Percentiles rank a stretch among this genome's conserved stretches.
phyloP scores from a whole-genome alignment of 2,329 filamentous ascomycete genomes.

The Chaetomium sp. region DNA sequence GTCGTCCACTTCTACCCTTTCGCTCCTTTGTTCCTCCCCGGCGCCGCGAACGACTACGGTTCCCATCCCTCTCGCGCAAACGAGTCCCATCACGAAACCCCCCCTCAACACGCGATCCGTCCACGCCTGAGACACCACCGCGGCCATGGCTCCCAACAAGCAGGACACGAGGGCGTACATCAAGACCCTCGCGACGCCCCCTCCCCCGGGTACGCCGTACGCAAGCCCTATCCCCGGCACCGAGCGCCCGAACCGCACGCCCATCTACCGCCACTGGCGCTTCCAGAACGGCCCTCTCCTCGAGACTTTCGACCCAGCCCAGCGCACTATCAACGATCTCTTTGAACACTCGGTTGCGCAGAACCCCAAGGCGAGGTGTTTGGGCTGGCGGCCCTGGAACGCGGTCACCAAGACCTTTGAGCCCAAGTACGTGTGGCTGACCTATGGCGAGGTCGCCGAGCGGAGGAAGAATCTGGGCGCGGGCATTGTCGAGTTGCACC shows the following conservation, averaged over 20 bases:
- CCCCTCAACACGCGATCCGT: neutral
- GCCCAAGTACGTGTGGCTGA: conserved; percentile 74
- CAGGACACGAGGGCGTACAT: conserved; percentile 36
- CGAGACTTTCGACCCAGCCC: conserved; percentile 62
- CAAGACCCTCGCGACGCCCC: conserved; percentile 52
- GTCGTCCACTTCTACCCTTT: neutral
- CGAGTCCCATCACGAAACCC: neutral
- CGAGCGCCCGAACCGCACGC: conserved; percentile 62
- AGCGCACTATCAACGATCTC: conserved; percentile 69
- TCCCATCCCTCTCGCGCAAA: neutral
- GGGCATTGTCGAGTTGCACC: conserved; percentile 76
- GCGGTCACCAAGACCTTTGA: conserved; percentile 63
- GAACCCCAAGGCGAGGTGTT: conserved; percentile 61
- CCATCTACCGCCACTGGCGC: conserved; percentile 78
- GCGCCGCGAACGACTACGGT: no score
- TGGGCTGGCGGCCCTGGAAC: conserved; percentile 79
- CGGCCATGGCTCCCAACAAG: conserved; percentile 30
- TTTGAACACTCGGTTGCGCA: conserved; percentile 64
- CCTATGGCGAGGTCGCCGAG: conserved; percentile 71
- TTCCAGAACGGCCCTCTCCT: conserved; percentile 66
- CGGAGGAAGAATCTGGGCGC: conserved; percentile 79
- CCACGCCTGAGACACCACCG: conserved; percentile 9
- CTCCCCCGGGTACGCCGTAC: conserved; percentile 70
- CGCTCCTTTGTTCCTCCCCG: neutral
- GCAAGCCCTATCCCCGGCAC: conserved; percentile 71